Evolutionary conservation across 1,139 yeast genomes (phyloP), one percentile per base, ranked within the genome.

Genomic region (Geotrichum histeridarum): DNA sequence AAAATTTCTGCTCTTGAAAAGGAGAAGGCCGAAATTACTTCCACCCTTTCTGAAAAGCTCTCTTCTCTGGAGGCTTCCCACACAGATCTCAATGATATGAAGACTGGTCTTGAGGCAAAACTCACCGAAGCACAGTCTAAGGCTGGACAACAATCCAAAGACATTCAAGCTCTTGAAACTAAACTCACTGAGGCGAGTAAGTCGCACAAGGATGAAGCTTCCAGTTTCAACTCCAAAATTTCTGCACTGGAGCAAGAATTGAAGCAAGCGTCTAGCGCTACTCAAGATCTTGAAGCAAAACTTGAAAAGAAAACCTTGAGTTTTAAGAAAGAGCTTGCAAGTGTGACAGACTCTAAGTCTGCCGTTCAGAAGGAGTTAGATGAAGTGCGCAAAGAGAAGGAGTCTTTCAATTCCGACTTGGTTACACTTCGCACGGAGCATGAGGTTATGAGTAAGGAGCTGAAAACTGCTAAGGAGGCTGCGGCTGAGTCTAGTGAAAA

Each of bases 1-100:
- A 56, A 55, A 39, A 55, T 59, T 8, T 51, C 57, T 12, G 17
- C 15, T 27, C 52, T 59, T 8, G 57, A 57, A 46, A 55, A 53
- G 46, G 54, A 51, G 42, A 54, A 57, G 30, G 22, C 39, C 38
- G 55, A 53, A 30, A 36, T 50, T 4, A 37, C 42, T 14, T 17
- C 46, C 14, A 50, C 31, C 14, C 43, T 46, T 11, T 22, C 37
- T 43, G 49, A 51, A 15, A 48, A 43, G 17, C 30, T 50, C n/a
- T 17, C 45, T 11, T 4, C 32, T 14, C 37, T 45, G 15, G 41
- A 51, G 30, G 17, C 48, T 1, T 42, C 51, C 22, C 8, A 51
- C 2, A 15, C 51, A 30, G 35, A 27, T 12, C 27, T 54, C 5
- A 57, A 50, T 32, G 50, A 36, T 1, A 8, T 12, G 4, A 48